Base-by-base conservation (phyloP, 1,284 basidiomycete genomes). In the Leccinum huronense region DNA sequence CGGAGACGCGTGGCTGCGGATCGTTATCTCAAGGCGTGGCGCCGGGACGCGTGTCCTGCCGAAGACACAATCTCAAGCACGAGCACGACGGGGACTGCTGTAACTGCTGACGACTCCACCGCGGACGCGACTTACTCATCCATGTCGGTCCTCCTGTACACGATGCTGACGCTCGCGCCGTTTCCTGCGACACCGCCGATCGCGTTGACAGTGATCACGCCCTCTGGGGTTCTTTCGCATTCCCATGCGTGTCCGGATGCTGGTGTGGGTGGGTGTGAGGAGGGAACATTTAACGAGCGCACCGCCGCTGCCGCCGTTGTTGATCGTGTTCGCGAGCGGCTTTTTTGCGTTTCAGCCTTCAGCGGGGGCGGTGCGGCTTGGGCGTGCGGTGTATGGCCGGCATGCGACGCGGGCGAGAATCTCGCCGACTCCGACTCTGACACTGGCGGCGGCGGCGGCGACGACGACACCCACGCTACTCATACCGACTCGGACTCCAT, bases 111-210 rank as follows among this genome's bases (percentile, higher is more conserved):
- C n/a, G 19, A 6, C 11, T 6, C 19, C 10, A 23, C 45, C 3
- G 5, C 3, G 42, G 42, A 45, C 19, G 4, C 63, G 6, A 13
- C 68, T 8, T 54, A 63, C 1, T 61, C 65, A 1, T 55, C 59
- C 10, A 62, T 75, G 30, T 55, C 64, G 0, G 65, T 74, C 1
- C 63, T 81, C 19, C 69, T 80, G 14, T 67, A 69, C 59, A 73
- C 75, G 9, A 59, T 81, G 36, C 30, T 65, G 57, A 79, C 80
- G 1, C 71, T 62, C 45, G 64, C 36, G 5, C 80, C 72, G 27
- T 79, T 73, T 8, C 74, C 75, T 0, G 40, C 57, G 0, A 31
- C 61, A 0, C 65, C 70, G 1, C 64, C 61, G 7, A 66, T 74
- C 36, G 62, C 67, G 33, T 56, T 73, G 53, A 67, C 59, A 6